Evolutionary conservation across 2,329 filamentous ascomycete species (phyloP).

Genomic region (Cercospora berteroae): DNA sequence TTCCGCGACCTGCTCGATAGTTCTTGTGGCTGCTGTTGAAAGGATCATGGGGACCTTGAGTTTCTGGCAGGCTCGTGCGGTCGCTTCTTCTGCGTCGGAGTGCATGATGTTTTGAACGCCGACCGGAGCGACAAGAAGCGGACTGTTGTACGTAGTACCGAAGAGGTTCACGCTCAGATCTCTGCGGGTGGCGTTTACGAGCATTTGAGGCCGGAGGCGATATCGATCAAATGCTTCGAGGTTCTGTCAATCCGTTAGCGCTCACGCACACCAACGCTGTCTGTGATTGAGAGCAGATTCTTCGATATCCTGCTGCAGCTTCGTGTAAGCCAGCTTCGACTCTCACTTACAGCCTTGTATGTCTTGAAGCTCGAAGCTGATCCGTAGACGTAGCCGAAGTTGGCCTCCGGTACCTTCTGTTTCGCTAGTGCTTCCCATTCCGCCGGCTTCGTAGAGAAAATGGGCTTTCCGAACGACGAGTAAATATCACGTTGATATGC

Average conservation of each 20-base stretch:
- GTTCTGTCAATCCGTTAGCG: constrained; percentile 28
- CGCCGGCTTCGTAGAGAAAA: constrained; percentile 42
- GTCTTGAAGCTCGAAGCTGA: constrained; percentile 42
- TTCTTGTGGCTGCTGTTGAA: constrained; percentile 62
- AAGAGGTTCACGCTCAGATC: constrained; percentile 33
- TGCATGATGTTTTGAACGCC: constrained; percentile 70
- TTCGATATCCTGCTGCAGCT: neutral
- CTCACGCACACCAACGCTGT: neutral
- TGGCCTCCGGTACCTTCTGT: constrained; percentile 37
- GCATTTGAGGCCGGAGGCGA: constrained; percentile 42
- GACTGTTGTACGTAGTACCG: constrained; percentile 48
- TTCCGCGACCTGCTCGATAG: constrained; percentile 64
- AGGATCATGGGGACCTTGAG: constrained; percentile 65
- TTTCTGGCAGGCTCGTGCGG: constrained; percentile 61
- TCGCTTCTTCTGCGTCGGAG: constrained; percentile 61
- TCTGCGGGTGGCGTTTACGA: constrained; percentile 40
- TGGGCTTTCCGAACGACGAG: constrained; percentile 37
- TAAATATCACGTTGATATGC: constrained; percentile 40
- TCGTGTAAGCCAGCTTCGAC: neutral
- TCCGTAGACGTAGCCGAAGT: constrained; percentile 43
- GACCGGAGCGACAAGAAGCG: constrained; percentile 64
- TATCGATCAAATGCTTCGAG: constrained; percentile 42
- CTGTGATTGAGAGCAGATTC: no score
- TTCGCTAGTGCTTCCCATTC: constrained; percentile 42
- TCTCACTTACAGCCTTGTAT: constrained; percentile 27